phyloP scores from a whole-genome alignment of 768 basidiomycete genomes.

The Collybiopsis confluens region DNA sequence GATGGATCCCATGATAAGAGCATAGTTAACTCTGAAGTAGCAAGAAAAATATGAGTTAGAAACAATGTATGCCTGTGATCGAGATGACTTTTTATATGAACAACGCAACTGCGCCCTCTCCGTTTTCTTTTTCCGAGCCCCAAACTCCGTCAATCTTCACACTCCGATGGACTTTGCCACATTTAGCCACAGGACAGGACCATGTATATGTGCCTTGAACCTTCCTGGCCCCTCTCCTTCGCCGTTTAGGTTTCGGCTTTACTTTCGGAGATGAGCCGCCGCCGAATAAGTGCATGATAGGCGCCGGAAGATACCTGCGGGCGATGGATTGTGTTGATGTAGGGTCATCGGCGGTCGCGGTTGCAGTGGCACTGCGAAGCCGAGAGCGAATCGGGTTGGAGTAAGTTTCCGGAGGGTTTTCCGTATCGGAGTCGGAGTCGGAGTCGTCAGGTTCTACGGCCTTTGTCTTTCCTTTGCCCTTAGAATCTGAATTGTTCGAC shows the following conservation, averaged over 20 bases:
- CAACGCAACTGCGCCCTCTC: constrained; percentile 9
- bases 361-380: constrained; percentile 39
- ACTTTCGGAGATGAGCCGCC: constrained; percentile 8
- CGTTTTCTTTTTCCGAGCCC: constrained; percentile 46
- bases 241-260: constrained; percentile 26
- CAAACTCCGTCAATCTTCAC: constrained; percentile 56
- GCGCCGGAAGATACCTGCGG: constrained; percentile 4
- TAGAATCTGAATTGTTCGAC: constrained; percentile 12
- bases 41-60: too few relatives aligned
- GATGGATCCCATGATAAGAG: too few relatives aligned
- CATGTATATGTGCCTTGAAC: constrained; percentile 47
- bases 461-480: constrained; percentile 42
- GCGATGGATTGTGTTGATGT: constrained; percentile 1
- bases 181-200: constrained; percentile 61
- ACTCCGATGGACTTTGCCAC: constrained; percentile 51
- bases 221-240: constrained; percentile 21
- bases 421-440: constrained; percentile 14
- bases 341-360: constrained; percentile 6
- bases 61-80: too few relatives aligned
- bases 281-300: not conserved
- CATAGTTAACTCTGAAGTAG: too few relatives aligned
- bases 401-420: constrained; percentile 11
- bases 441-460: constrained; percentile 14
- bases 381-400: constrained; percentile 51
- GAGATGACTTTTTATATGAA: constrained; percentile 1